Evolutionary conservation across 2,329 filamentous ascomycete species (phyloP).

Genomic region (Colletotrichum kahawae): DNA sequence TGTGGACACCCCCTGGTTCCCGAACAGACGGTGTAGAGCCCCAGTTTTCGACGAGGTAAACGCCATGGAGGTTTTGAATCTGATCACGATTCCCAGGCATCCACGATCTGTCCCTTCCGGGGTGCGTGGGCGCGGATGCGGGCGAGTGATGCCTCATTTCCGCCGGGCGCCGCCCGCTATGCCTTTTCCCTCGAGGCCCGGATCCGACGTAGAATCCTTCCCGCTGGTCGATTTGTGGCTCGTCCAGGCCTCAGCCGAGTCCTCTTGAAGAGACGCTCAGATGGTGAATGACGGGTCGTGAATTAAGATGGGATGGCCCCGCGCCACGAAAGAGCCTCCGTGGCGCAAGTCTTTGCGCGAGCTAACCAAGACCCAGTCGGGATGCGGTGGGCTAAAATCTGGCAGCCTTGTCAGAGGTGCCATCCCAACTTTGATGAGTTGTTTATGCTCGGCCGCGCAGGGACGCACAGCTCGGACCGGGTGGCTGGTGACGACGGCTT

Average conservation of each 20-base stretch:
- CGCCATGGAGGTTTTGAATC: conserved; percentile 2
- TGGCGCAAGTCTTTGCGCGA: conserved; percentile 5
- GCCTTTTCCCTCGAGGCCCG: neutral
- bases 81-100: neutral
- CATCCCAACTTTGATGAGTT: conserved; percentile 10
- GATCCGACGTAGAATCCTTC: conserved; percentile 5
- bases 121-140: neutral
- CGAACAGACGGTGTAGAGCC: neutral
- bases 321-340: neutral
- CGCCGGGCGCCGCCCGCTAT: neutral
- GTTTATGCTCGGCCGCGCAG: neutral
- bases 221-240: neutral
- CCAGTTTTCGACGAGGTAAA: neutral
- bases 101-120: neutral
- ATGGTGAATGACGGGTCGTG: neutral
- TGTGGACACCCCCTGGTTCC: neutral
- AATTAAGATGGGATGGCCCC: neutral
- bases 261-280: neutral
- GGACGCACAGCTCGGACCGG: neutral
- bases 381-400: neutral
- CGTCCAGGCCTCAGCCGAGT: neutral
- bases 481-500: conserved; percentile 12
- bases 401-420: conserved; percentile 16
- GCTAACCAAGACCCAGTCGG: neutral
- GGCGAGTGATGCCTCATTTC: neutral